A percentile compares a stretch with the other conserved stretches of the same genome.
These are phyloP conservation scores for Rhododendron ovatum DNA, from an alignment of 148 eudicot genomes.

Conservation along the genomic window DNA sequence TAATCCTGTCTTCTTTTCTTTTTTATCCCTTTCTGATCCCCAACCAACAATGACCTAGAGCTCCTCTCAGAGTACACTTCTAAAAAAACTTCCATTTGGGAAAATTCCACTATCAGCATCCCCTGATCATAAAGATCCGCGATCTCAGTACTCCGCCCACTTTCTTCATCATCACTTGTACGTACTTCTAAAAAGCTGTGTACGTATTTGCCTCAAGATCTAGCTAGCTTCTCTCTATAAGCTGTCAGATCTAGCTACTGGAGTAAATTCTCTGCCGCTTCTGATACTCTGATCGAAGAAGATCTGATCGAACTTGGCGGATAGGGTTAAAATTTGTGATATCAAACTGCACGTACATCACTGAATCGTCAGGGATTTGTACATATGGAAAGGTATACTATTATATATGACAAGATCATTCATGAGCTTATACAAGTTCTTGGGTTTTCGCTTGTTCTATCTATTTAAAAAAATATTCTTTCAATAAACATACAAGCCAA, in stretches of 20 bases:
- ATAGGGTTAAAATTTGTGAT: too few species aligned
- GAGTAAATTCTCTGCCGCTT: background rate
- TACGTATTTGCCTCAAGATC: background rate
- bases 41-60: background rate
- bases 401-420: background rate
- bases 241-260: background rate
- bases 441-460: background rate
- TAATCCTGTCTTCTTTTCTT: background rate
- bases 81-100: background rate
- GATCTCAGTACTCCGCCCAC: too few species aligned
- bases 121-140: background rate
- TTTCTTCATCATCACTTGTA: too few species aligned
- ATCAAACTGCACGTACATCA: background rate
- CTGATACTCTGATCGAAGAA: background rate
- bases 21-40: background rate
- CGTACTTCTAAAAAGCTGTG: background rate
- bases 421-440: background rate
- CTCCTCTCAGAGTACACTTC: too few species aligned
- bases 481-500: background rate
- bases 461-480: background rate
- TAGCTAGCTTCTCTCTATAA: background rate
- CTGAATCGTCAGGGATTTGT: too few species aligned
- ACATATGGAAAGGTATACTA: background rate
- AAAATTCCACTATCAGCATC: background rate
- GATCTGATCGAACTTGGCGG: background rate